Conservation (phyloP, 257 asterid species). For the Echites panduratus region DNA sequence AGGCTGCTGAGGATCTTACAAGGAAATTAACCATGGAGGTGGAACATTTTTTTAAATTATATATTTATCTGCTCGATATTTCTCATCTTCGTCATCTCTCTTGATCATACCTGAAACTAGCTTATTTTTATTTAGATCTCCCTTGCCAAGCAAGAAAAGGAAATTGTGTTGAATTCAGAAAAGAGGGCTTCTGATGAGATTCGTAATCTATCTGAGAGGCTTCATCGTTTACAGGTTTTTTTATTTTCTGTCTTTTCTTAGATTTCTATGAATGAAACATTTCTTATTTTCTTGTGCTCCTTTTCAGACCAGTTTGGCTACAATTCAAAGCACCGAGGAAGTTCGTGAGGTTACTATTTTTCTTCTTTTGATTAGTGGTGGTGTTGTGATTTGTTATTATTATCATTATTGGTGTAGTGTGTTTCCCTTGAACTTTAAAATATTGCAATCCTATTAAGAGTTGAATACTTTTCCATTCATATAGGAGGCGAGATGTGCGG, state of each 20-base stretch:
- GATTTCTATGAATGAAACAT: background rate
- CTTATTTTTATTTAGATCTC: slow-evolving; percentile 38
- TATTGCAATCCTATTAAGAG: background rate
- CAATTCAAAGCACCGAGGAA: slow-evolving; percentile 77
- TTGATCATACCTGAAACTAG: background rate
- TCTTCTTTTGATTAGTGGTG: slow-evolving; percentile 1
- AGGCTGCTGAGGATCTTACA: slow-evolving; percentile 60
- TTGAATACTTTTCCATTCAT: background rate
- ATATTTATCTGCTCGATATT: slow-evolving; percentile 2
- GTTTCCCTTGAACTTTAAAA: slow-evolving; percentile 1
- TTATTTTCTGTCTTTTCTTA: background rate
- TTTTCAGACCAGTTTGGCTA: slow-evolving; percentile 76
- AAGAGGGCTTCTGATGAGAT: slow-evolving; percentile 90
- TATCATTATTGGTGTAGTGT: no score
- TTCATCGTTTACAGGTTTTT: slow-evolving; percentile 72
- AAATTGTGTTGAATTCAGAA: slow-evolving; percentile 63
- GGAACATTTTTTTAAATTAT: background rate
- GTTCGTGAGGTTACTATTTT: slow-evolving; percentile 62
- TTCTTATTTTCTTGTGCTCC: slow-evolving; percentile 11
- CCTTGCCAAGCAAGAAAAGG: slow-evolving; percentile 71
- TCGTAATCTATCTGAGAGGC: slow-evolving; percentile 76
- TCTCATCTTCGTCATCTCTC: background rate
- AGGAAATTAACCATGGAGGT: slow-evolving; percentile 82
- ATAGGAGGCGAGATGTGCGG: slow-evolving; percentile 73
- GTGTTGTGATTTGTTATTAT: background rate